These are phyloP conservation scores for Alternaria viburni DNA, from an alignment of 2,329 filamentous ascomycete genomes.

Conservation along the genomic window DNA sequence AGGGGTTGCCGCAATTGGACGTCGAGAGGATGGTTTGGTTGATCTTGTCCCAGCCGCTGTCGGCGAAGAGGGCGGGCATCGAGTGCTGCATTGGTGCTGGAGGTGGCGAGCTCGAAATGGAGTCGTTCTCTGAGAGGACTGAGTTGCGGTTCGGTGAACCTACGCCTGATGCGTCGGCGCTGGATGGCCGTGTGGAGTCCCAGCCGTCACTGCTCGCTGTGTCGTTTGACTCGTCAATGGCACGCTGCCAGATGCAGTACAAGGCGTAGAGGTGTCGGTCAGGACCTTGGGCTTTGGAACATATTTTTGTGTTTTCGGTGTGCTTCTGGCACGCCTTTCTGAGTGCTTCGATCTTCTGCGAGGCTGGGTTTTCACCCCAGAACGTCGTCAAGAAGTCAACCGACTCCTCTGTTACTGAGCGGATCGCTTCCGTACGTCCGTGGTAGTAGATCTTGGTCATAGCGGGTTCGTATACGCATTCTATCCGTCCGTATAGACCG, in stretches of 20 bases:
- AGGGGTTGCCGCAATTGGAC: slow-evolving; percentile 98
- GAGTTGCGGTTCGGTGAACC: slow-evolving; percentile 64
- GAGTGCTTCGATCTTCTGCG: slow-evolving; percentile 84
- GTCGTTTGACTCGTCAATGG: slow-evolving; percentile 74
- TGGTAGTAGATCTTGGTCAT: slow-evolving; percentile 97
- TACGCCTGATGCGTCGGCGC: slow-evolving; percentile 59
- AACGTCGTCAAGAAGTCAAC: slow-evolving; percentile 92
- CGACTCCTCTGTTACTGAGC: slow-evolving; percentile 81
- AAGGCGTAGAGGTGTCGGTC: slow-evolving; percentile 94
- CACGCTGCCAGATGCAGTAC: slow-evolving; percentile 92
- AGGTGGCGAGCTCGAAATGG: slow-evolving; percentile 59
- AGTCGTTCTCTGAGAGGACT: slow-evolving; percentile 57
- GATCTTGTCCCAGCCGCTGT: slow-evolving; percentile 90
- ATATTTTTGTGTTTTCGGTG: slow-evolving; percentile 78
- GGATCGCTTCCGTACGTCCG: slow-evolving; percentile 91
- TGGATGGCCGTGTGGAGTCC: slow-evolving; percentile 52
- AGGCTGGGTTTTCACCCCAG: slow-evolving; percentile 87
- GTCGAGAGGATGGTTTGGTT: slow-evolving; percentile 95
- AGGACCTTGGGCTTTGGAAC: slow-evolving; percentile 87
- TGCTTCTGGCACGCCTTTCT: slow-evolving; percentile 85
- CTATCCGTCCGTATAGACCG: slow-evolving; percentile 89
- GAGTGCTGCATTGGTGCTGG: slow-evolving; percentile 54
- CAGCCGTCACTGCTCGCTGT: slow-evolving; percentile 63
- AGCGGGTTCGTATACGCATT: slow-evolving; percentile 95
- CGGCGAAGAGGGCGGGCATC: slow-evolving; percentile 83